These are phyloP conservation scores for Globisporangium parvum DNA, from an alignment of 352 stramenopile species.

Conservation along the genomic window DNA sequence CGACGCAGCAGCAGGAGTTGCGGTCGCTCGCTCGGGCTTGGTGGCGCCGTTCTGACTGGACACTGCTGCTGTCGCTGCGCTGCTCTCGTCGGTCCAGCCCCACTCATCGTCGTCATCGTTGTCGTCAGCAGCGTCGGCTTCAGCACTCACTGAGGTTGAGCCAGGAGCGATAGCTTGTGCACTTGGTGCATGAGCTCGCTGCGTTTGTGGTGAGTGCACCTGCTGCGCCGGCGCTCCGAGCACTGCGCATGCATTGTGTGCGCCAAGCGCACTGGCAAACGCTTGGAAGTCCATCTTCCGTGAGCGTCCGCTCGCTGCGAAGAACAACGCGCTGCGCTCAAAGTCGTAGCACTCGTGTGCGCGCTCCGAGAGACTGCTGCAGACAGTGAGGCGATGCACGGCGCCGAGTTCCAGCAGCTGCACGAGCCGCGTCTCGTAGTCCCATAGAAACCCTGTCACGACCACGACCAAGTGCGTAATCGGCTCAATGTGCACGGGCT, in stretches of 20 bases:
- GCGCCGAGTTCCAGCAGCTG: background rate
- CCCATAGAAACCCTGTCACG: conserved; percentile 54
- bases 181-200: background rate
- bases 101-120: conserved; percentile 29
- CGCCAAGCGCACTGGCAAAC: conserved; percentile 28
- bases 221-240: conserved; percentile 1
- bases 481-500: conserved; percentile 10
- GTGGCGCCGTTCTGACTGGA: background rate
- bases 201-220: too few relatives aligned
- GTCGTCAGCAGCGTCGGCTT: background rate
- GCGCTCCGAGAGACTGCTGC: conserved; percentile 59
- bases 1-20: background rate
- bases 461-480: conserved; percentile 47
- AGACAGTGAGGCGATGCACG: conserved; percentile 32
- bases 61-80: background rate
- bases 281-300: conserved; percentile 43
- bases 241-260: conserved; percentile 12
- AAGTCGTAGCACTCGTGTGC: conserved; percentile 71
- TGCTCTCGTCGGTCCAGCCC: conserved; percentile 40
- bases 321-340: conserved; percentile 12
- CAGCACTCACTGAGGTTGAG: background rate
- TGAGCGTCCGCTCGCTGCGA: conserved; percentile 10
- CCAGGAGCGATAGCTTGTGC: conserved; percentile 7
- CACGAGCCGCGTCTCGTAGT: conserved; percentile 36
- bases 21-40: too few relatives aligned